Conservation (phyloP, 192 early-diverging fungal species). For the Coemansia biformis region DNA sequence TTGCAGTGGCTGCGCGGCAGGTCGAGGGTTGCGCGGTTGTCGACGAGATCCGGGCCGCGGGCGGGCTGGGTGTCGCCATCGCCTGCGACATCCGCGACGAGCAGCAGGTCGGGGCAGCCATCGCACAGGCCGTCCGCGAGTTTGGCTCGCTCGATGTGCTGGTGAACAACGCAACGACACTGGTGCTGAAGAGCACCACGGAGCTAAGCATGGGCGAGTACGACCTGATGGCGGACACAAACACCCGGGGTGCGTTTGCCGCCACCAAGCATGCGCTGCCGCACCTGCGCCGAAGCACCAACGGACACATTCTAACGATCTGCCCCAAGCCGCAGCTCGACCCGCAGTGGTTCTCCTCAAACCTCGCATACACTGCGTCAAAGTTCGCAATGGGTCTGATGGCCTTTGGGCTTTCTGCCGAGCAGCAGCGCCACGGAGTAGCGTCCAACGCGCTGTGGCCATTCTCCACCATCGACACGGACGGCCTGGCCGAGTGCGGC, state of each 20-base stretch:
- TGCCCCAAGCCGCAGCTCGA: slow-evolving; percentile 63
- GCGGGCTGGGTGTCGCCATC: slow-evolving; percentile 62
- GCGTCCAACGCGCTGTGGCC: slow-evolving; percentile 73
- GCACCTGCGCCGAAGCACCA: slow-evolving; percentile 60
- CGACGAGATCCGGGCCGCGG: slow-evolving; percentile 59
- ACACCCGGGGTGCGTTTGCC: slow-evolving; percentile 67
- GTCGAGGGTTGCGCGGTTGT: slow-evolving; percentile 54
- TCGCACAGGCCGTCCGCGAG: slow-evolving; percentile 52
- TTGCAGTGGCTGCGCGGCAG: slow-evolving; percentile 57
- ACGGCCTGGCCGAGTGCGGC: slow-evolving; percentile 52
- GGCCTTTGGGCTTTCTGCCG: slow-evolving; percentile 65
- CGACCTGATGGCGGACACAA: slow-evolving; percentile 61
- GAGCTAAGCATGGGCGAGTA: slow-evolving; percentile 53
- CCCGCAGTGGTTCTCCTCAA: slow-evolving; percentile 57
- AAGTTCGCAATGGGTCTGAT: slow-evolving; percentile 68
- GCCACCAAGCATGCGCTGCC: slow-evolving; percentile 64
- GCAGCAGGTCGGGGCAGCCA: slow-evolving; percentile 58
- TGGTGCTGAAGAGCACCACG: slow-evolving; percentile 58
- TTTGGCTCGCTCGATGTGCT: slow-evolving; percentile 80
- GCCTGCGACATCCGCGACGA: slow-evolving; percentile 72
- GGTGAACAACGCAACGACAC: slow-evolving; percentile 67
- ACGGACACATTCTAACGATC: slow-evolving; percentile 71
- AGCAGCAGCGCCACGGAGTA: slow-evolving; percentile 59
- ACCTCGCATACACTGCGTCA: slow-evolving; percentile 58
- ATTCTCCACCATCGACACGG: slow-evolving; percentile 64